Percentiles rank a stretch among this genome's conserved stretches.
Conservation (phyloP, 2,329 filamentous ascomycete species). For the Talaromyces sp. region DNA sequence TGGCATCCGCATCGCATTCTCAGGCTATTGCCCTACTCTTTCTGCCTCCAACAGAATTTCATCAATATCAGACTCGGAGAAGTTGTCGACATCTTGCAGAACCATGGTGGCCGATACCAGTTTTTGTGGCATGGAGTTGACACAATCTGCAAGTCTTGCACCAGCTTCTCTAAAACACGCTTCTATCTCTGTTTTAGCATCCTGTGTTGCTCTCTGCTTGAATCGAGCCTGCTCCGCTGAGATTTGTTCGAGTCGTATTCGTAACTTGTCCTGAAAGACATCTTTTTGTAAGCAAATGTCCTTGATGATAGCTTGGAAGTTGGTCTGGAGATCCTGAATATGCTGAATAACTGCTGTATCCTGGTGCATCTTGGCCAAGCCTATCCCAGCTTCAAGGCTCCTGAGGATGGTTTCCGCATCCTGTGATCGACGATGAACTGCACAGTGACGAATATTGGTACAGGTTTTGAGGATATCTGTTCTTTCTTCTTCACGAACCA, state of each 20-base stretch:
- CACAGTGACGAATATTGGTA: not conserved
- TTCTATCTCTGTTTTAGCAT: not conserved
- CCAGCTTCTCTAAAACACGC: not conserved
- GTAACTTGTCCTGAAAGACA: not conserved
- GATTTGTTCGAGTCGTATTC: not conserved
- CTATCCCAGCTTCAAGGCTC: not conserved
- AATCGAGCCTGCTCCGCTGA: not conserved
- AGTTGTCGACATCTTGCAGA: not conserved
- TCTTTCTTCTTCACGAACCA: not conserved
- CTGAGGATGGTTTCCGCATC: not conserved
- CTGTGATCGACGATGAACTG: not conserved
- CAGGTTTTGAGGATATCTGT: not conserved
- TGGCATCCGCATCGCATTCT: too few relatives aligned
- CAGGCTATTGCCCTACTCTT: too few relatives aligned
- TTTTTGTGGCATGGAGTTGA: not conserved
- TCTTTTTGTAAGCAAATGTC: not conserved
- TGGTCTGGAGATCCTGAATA: not conserved
- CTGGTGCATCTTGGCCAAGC: not conserved
- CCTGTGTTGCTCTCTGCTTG: not conserved
- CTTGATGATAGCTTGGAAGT: not conserved
- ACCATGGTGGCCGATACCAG: not conserved
- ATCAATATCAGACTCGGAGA: not conserved
- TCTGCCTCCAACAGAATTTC: constrained; percentile 1
- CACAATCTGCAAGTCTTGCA: not conserved
- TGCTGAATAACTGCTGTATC: not conserved